These are phyloP conservation scores for Termitomyces sp. DNA, from an alignment of 768 basidiomycete genomes.

Conservation along the genomic window DNA sequence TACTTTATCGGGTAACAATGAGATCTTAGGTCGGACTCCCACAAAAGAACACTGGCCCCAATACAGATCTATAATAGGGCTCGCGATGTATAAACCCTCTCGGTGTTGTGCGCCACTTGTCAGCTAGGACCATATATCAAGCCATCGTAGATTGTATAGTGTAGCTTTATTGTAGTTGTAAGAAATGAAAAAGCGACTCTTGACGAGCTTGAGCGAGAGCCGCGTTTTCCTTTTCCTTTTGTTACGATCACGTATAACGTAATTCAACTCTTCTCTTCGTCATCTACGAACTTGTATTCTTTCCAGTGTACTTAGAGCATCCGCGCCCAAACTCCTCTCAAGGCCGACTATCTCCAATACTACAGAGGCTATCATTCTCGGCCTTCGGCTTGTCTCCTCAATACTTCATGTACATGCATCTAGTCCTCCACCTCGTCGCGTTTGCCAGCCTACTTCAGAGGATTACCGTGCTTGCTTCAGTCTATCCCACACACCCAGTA, in stretches of 20 bases:
- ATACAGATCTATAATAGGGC: no score
- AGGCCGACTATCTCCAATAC: not conserved
- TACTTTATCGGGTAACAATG: not conserved
- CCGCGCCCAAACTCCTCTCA: not conserved
- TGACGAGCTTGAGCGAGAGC: no score
- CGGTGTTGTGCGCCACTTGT: no score
- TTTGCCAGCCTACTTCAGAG: not conserved
- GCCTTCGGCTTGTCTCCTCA: not conserved
- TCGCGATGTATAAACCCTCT: not conserved
- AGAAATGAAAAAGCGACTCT: no score
- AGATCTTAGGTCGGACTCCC: not conserved
- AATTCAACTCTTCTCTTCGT: not conserved
- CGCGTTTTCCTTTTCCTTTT: not conserved
- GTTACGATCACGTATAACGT: not conserved
- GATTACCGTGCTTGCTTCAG: constrained; percentile 20
- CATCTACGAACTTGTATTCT: no score
- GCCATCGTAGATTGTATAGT: not conserved
- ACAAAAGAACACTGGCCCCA: not conserved
- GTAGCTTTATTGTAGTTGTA: not conserved
- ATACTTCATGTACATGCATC: not conserved
- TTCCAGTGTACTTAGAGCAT: not conserved
- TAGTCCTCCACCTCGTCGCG: not conserved
- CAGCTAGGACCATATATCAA: no score
- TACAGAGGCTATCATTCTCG: not conserved
- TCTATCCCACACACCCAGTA: constrained; percentile 49